Base-by-base conservation (phyloP, 768 basidiomycete genomes). In the Lactifluus volemus region DNA sequence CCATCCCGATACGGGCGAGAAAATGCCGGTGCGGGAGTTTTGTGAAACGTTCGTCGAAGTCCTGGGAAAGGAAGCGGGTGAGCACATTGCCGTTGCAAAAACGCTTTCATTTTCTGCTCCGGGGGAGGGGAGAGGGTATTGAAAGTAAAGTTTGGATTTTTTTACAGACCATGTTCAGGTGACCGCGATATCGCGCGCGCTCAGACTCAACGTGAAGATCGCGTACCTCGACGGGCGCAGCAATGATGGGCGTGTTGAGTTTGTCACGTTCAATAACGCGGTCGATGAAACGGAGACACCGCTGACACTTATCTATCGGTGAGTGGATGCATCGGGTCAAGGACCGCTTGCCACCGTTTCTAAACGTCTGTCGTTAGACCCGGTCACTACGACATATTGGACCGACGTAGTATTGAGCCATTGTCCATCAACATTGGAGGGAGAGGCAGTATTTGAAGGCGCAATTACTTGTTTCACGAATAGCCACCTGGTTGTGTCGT, bases 351-450 rank as follows among this genome's bases (percentile, higher is more conserved):
- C 53, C 59, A 38, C 58, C 19, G 12, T 34, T 63, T 19, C 32
- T 45, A 62, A 53, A 57, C 12, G n/a, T 9, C 49, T 55, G 19
- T 45, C 55, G 52, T 25, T 12, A 92, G 91, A 52, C 92, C 92
- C 19, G 92, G 92, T 9, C 92, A 95, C 70, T 95, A 90, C 72
- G 92, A 95, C 73, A 86, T 93, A 53, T 74, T 90, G 54, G 72
- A 72, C 51, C 60, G 61, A 45, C 61, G 69, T 25, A 68, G 65
- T 54, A 64, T 65, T 32, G 73, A 73, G 34, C 63, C 69, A 5
- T 25, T 67, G 49, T 19, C 51, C 2, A 12, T 34, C 7, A 21
- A 45, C 10, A 36, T 29, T 9, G 3, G 30, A 38, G 29, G 12
- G 9, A 36, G 47, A 5, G 14, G n/a, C 2, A 44, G 21, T 45